A percentile compares a stretch with the other conserved stretches of the same genome.
phyloP scores from a whole-genome alignment of 768 basidiomycete species.

The Leucogyrophana mollusca region DNA sequence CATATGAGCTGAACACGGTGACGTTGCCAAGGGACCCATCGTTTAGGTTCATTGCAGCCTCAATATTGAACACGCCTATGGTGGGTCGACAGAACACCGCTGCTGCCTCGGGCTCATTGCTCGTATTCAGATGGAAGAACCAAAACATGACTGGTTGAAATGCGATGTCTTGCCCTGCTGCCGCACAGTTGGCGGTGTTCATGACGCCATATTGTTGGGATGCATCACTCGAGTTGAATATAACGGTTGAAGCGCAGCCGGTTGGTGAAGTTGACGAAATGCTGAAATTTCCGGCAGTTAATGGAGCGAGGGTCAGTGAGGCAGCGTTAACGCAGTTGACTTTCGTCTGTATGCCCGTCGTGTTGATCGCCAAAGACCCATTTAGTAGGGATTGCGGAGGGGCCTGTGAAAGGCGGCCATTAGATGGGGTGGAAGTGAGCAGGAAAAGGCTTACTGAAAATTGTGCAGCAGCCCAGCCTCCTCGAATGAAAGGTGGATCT shows the following conservation, averaged over 20 bases:
- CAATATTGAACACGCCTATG: slow-evolving; percentile 43
- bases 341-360: slow-evolving; percentile 44
- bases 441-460: slow-evolving; percentile 40
- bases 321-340: slow-evolving; percentile 47
- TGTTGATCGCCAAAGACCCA: slow-evolving; percentile 50
- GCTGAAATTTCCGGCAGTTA: slow-evolving; percentile 26
- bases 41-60: slow-evolving; percentile 42
- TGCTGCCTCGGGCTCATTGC: slow-evolving; percentile 37
- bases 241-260: slow-evolving; percentile 42
- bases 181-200: slow-evolving; percentile 31
- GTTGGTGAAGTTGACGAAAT: slow-evolving; percentile 44
- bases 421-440: neutral
- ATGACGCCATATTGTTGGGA: slow-evolving; percentile 50
- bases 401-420: slow-evolving; percentile 33
- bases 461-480: slow-evolving; percentile 52
- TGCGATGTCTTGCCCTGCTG: slow-evolving; percentile 28
- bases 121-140: slow-evolving; percentile 44
- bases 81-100: slow-evolving; percentile 59
- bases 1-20: slow-evolving; percentile 23
- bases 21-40: slow-evolving; percentile 42
- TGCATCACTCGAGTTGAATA: slow-evolving; percentile 37
- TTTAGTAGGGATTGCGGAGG: slow-evolving; percentile 45
- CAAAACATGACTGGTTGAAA: slow-evolving; percentile 68
- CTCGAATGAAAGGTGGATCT: slow-evolving; percentile 58
- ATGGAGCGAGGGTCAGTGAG: slow-evolving; percentile 21